Conservation (phyloP, 331 rosid species). For the Rhamnella rubrinervis region DNA sequence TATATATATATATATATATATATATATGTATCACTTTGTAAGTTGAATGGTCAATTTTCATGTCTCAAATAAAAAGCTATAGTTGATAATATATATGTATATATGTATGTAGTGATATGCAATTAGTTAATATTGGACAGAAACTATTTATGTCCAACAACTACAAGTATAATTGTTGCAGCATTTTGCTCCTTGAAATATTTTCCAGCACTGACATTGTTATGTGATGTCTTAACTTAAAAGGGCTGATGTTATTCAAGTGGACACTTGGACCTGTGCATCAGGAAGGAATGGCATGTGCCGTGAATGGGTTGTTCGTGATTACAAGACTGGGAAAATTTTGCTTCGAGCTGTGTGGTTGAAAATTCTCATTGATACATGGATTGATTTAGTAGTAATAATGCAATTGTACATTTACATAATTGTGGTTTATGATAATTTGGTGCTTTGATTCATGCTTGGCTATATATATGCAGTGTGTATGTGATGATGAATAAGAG, state of each 20-base stretch:
- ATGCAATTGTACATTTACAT: neutral
- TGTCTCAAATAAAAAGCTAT: too few species aligned
- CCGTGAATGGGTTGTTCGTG: slow-evolving; percentile 17
- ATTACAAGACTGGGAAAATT: slow-evolving; percentile 17
- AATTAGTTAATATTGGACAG: too few species aligned
- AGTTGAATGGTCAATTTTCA: too few species aligned
- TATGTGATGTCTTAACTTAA: neutral
- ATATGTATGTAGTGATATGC: too few species aligned
- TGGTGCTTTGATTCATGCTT: neutral
- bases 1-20: too few species aligned
- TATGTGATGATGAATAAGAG: slow-evolving; percentile 25
- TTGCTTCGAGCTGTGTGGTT: slow-evolving; percentile 10
- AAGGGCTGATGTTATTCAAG: slow-evolving; percentile 24
- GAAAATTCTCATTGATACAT: neutral
- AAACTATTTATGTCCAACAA: too few species aligned
- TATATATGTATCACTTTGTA: too few species aligned
- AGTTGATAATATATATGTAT: too few species aligned
- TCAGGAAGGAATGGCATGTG: slow-evolving; percentile 12
- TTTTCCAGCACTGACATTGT: neutral
- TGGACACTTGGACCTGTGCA: slow-evolving; percentile 12
- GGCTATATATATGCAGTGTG: slow-evolving; percentile 4
- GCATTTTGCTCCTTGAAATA: too few species aligned
- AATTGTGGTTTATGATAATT: too few species aligned
- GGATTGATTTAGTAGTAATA: neutral
- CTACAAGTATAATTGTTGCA: too few species aligned